phyloP scores from a whole-genome alignment of 345 rosid genomes.

The Arabidopsis suecica region DNA sequence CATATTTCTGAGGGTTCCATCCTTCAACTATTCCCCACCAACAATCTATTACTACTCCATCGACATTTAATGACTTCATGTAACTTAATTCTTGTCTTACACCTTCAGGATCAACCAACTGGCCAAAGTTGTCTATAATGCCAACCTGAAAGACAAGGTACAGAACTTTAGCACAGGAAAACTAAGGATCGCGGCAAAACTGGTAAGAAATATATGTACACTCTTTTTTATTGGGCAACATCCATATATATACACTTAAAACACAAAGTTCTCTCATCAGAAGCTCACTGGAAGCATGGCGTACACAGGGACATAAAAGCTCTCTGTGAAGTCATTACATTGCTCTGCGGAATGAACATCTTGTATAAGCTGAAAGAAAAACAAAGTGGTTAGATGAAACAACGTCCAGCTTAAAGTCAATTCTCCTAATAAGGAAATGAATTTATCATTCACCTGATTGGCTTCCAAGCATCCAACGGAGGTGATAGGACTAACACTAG shows the following conservation, averaged over 20 bases:
- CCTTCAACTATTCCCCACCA: constrained; percentile 99
- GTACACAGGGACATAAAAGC: constrained; percentile 76
- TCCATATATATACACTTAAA: constrained; percentile 1
- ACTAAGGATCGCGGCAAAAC: neutral
- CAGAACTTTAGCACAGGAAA: constrained; percentile 32
- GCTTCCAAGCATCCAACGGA: constrained; percentile 89
- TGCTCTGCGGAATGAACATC: constrained; percentile 72
- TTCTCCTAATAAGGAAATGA: neutral
- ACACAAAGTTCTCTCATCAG: constrained; percentile 28
- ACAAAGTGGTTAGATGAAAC: constrained; percentile 2
- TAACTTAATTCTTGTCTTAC: constrained; percentile 73
- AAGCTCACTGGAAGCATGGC: constrained; percentile 77
- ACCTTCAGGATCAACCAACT: constrained; percentile 75
- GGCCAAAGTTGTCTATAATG: constrained; percentile 71
- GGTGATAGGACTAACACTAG: constrained; percentile 64
- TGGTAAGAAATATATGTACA: neutral
- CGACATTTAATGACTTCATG: constrained; percentile 75
- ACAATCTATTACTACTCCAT: constrained; percentile 85
- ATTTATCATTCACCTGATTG: constrained; percentile 60
- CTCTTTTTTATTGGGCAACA: no score
- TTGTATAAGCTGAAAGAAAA: constrained; percentile 71
- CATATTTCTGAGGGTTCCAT: constrained; percentile 92
- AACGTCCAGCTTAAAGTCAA: neutral
- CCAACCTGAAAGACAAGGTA: constrained; percentile 60
- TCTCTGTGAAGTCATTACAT: constrained; percentile 58